Percentiles rank a stretch among this genome's conserved stretches.
Evolutionary conservation across 2,329 filamentous ascomycete species (phyloP).

Genomic region (Neoarthrinium moseri): DNA sequence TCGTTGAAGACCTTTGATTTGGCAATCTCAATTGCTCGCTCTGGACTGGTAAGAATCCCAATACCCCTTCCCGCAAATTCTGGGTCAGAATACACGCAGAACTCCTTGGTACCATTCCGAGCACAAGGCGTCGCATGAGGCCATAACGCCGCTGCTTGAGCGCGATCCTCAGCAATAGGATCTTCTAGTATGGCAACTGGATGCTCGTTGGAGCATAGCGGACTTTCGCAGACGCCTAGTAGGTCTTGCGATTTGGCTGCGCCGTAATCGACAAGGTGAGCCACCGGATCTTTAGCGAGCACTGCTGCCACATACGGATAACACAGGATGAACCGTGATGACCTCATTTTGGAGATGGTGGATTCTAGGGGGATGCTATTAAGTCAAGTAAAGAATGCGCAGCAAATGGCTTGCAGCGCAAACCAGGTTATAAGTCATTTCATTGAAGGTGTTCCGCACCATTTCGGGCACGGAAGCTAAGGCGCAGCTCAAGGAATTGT

Average conservation of each 20-base stretch:
- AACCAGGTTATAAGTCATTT: too few relatives aligned
- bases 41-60: slow-evolving; percentile 34
- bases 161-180: not conserved
- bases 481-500: not conserved
- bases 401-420: too few relatives aligned
- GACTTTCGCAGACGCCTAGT: not conserved
- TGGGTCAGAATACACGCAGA: slow-evolving; percentile 34
- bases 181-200: not conserved
- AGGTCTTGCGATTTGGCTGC: too few relatives aligned
- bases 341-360: too few relatives aligned
- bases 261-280: too few relatives aligned
- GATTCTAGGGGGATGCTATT: too few relatives aligned
- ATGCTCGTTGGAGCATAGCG: not conserved
- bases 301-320: too few relatives aligned
- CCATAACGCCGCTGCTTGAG: slow-evolving; percentile 7
- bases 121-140: slow-evolving; percentile 13
- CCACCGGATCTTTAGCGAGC: too few relatives aligned
- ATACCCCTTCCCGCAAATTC: slow-evolving; percentile 37
- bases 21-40: slow-evolving; percentile 28
- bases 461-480: slow-evolving; percentile 1
- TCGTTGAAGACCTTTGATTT: slow-evolving; percentile 26
- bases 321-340: too few relatives aligned
- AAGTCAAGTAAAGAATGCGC: too few relatives aligned
- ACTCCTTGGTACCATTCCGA: slow-evolving; percentile 12
- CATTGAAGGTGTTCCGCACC: too few relatives aligned